Evolutionary conservation across 805 yeast genomes (phyloP).

Genomic region (Cyberlindnera saturnus): DNA sequence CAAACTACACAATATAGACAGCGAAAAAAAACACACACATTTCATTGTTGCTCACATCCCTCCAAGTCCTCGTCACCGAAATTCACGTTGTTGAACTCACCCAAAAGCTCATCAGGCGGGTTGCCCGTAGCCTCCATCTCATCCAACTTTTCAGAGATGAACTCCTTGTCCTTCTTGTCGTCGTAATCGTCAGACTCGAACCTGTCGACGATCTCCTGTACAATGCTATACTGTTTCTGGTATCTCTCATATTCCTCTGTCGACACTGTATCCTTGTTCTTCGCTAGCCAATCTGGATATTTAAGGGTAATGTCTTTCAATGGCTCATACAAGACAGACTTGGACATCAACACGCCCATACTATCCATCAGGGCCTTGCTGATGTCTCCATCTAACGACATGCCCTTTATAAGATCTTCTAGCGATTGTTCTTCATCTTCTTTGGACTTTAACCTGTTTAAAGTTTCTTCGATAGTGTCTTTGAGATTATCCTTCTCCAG

Average conservation of each 20-base stretch:
- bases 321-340: conserved; percentile 83
- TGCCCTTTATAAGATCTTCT: conserved; percentile 59
- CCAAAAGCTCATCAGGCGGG: conserved; percentile 73
- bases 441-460: conserved; percentile 64
- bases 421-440: conserved; percentile 49
- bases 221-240: conserved; percentile 53
- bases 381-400: conserved; percentile 43
- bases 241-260: conserved; percentile 47
- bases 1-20: background rate
- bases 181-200: conserved; percentile 62
- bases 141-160: conserved; percentile 54
- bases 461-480: conserved; percentile 71
- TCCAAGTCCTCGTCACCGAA: conserved; percentile 37
- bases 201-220: conserved; percentile 52
- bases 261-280: conserved; percentile 35
- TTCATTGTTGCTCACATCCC: conserved; percentile 34
- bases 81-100: conserved; percentile 38
- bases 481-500: conserved; percentile 40
- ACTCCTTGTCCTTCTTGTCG: conserved; percentile 35
- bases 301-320: conserved; percentile 71
- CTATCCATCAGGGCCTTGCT: conserved; percentile 61
- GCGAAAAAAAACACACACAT: background rate
- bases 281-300: conserved; percentile 64
- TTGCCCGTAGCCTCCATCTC: conserved; percentile 69
- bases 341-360: conserved; percentile 77